Percentiles rank a stretch among this genome's conserved stretches.
Evolutionary conservation across 2,329 filamentous ascomycete species (phyloP).

Genomic region (Ascochyta lentis): DNA sequence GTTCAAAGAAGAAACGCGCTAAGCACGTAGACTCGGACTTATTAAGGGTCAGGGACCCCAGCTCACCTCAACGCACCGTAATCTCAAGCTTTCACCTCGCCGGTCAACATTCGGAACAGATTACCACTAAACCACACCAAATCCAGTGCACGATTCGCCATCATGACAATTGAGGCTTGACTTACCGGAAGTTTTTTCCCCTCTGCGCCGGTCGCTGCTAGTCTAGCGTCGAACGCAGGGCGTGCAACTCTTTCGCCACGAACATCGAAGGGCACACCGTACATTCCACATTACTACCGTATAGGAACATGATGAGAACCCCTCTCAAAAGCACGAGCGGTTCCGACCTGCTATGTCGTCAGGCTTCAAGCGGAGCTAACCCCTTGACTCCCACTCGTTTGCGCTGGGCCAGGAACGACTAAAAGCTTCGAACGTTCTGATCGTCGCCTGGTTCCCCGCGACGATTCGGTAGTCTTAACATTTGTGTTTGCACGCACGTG

Average conservation of each 20-base stretch:
- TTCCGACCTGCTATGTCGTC: too few relatives aligned
- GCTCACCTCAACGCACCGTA: background rate
- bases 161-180: background rate
- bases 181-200: background rate
- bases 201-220: slow-evolving; percentile 1
- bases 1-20: too few relatives aligned
- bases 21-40: too few relatives aligned
- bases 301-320: too few relatives aligned
- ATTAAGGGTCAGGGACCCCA: too few relatives aligned
- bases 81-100: background rate
- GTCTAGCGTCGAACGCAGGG: background rate
- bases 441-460: background rate
- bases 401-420: background rate
- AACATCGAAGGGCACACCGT: background rate
- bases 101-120: background rate
- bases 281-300: background rate
- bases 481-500: background rate
- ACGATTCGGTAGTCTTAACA: background rate
- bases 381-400: background rate
- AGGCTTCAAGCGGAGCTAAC: background rate
- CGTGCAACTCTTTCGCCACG: background rate
- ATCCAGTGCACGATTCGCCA: background rate
- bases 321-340: too few relatives aligned
- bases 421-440: background rate
- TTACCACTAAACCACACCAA: background rate